These are phyloP conservation scores for Pugionium dolabratum DNA, from an alignment of 345 rosid genomes.

Conservation along the genomic window DNA sequence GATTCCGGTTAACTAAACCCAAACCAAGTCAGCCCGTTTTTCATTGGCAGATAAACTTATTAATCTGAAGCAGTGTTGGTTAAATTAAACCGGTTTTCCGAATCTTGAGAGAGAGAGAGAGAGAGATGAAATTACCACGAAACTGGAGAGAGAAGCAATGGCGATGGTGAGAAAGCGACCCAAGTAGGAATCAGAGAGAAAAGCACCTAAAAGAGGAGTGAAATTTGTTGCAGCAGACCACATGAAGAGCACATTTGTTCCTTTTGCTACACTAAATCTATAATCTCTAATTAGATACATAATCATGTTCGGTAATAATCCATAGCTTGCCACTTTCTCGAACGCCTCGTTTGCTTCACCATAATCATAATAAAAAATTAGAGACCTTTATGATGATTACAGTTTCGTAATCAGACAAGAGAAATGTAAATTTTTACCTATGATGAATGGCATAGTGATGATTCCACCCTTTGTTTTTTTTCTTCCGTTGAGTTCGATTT, in stretches of 20 bases:
- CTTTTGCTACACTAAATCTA: slow-evolving; percentile 55
- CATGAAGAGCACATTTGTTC: slow-evolving; percentile 58
- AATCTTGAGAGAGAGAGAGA: background rate
- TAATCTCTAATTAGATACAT: slow-evolving; percentile 59
- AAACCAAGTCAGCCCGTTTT: background rate
- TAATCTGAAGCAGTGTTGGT: too few species aligned
- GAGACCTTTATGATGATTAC: too few species aligned
- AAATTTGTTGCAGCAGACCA: slow-evolving; percentile 72
- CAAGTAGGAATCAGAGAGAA: slow-evolving; percentile 67
- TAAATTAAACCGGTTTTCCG: slow-evolving; percentile 8
- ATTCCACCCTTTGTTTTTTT: slow-evolving; percentile 58
- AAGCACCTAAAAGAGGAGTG: slow-evolving; percentile 68
- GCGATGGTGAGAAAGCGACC: slow-evolving; percentile 75
- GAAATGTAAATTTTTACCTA: slow-evolving; percentile 44
- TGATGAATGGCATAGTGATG: slow-evolving; percentile 74
- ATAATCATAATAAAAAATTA: background rate
- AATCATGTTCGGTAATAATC: slow-evolving; percentile 68
- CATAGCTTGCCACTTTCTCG: slow-evolving; percentile 83
- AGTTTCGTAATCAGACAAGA: too few species aligned
- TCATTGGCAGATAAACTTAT: too few species aligned
- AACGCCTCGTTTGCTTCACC: slow-evolving; percentile 72
- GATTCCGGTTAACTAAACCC: background rate
- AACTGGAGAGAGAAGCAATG: slow-evolving; percentile 60
- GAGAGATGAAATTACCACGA: slow-evolving; percentile 47
- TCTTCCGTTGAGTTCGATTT: slow-evolving; percentile 33